A percentile compares a stretch with the other conserved stretches of the same genome.
Conservation (phyloP, 1,139 yeast species). For the Yamadazyma aaseri region DNA sequence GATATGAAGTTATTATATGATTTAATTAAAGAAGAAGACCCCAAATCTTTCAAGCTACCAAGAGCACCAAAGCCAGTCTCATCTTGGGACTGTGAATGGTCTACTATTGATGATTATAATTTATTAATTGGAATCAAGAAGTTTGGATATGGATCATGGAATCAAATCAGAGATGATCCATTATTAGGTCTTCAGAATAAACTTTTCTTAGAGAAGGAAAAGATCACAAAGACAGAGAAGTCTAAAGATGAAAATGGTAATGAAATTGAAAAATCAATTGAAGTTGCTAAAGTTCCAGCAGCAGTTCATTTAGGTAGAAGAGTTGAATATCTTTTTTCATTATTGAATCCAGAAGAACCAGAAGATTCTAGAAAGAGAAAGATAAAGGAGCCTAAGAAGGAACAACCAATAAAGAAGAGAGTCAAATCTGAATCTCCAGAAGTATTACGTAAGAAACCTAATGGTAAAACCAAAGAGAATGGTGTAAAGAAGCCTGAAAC, state of each 20-base stretch:
- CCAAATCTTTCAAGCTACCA: conserved; percentile 56
- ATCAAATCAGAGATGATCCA: conserved; percentile 93
- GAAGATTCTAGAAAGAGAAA: conserved; percentile 13
- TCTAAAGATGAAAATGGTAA: conserved; percentile 11
- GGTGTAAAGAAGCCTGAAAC: conserved; percentile 4
- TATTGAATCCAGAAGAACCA: conserved; percentile 51
- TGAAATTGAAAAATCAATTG: conserved; percentile 10
- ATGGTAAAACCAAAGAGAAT: conserved; percentile 5
- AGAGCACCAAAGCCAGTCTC: conserved; percentile 74
- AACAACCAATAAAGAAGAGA: conserved; percentile 10
- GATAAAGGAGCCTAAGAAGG: conserved; percentile 12
- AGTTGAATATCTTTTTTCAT: conserved; percentile 77
- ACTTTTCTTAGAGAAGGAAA: conserved; percentile 55
- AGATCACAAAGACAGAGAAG: conserved; percentile 13
- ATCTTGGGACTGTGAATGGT: conserved; percentile 93
- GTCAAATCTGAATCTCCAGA: conserved; percentile 13
- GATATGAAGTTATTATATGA: conserved; percentile 70
- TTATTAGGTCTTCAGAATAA: conserved; percentile 82
- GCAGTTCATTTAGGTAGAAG: conserved; percentile 94
- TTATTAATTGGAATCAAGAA: conserved; percentile 82
- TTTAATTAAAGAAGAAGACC: conserved; percentile 57
- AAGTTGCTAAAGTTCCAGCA: conserved; percentile 66
- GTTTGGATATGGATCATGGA: conserved; percentile 97
- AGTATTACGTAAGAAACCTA: conserved; percentile 7
- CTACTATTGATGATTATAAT: conserved; percentile 77